Evolutionary conservation across 352 stramenopile species (phyloP).

Genomic region (Globisporangium canariense): DNA sequence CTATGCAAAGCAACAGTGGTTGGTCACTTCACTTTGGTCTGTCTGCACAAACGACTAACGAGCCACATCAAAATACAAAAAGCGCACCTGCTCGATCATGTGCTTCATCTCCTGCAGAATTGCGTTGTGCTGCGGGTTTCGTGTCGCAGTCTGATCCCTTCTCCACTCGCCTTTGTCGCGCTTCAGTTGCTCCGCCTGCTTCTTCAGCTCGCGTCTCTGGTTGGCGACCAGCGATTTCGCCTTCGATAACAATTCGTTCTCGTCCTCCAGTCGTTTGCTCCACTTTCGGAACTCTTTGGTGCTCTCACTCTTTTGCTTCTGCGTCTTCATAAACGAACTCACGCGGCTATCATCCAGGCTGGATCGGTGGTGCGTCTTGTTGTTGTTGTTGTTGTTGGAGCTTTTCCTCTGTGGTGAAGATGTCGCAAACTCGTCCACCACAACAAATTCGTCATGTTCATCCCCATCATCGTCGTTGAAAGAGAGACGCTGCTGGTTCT

Average conservation of each 20-base stretch:
- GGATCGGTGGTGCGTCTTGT: constrained; percentile 4
- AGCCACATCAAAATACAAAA: neutral
- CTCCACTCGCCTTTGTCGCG: constrained; percentile 53
- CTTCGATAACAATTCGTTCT: constrained; percentile 46
- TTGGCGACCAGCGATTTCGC: constrained; percentile 34
- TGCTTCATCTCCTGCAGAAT: constrained; percentile 56
- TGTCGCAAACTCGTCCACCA: constrained; percentile 1
- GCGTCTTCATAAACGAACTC: constrained; percentile 3
- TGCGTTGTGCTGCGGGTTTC: constrained; percentile 18
- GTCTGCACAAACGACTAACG: neutral
- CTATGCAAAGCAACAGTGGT: constrained; percentile 10
- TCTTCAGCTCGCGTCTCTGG: constrained; percentile 45
- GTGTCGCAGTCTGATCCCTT: constrained; percentile 21
- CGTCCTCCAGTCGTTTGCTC: constrained; percentile 42
- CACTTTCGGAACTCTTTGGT: constrained; percentile 33
- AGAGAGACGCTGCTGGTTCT: neutral
- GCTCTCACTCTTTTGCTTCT: neutral
- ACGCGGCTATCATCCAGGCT: neutral
- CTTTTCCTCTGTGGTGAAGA: constrained; percentile 7
- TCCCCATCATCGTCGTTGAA: neutral
- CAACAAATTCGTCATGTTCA: neutral
- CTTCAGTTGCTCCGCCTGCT: constrained; percentile 53
- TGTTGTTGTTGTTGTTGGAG: constrained; percentile 8
- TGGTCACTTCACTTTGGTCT: neutral
- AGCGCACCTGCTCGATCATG: constrained; percentile 54